A percentile compares a stretch with the other conserved stretches of the same genome.
Evolutionary conservation across 148 eudicot species (phyloP).

Genomic region (Pouteria glomerata): DNA sequence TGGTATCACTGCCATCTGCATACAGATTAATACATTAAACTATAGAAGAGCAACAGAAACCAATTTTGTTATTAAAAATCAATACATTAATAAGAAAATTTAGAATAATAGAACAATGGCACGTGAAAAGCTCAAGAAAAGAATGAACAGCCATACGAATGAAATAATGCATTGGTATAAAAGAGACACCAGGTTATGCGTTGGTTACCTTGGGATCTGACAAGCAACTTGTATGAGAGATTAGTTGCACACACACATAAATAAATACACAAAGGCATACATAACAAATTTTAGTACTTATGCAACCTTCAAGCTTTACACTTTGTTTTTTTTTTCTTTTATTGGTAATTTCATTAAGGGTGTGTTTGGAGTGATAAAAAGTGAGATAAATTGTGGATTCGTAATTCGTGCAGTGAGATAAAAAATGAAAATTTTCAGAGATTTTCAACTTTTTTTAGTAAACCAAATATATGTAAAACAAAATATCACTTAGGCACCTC

Average conservation of each 20-base stretch:
- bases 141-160: not conserved
- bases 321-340: no score
- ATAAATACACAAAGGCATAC: not conserved
- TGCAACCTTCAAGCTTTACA: not conserved
- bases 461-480: no score
- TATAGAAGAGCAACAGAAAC: not conserved
- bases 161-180: not conserved
- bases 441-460: no score
- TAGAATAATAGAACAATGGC: not conserved
- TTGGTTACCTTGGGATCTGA: not conserved
- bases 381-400: no score
- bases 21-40: not conserved
- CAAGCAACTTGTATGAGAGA: not conserved
- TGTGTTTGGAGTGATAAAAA: no score
- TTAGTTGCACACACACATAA: not conserved
- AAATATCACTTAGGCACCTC: no score
- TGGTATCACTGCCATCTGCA: conserved; percentile 86
- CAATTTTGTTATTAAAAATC: not conserved
- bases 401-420: no score
- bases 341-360: no score
- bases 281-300: not conserved
- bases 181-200: no score
- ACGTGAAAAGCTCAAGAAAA: not conserved
- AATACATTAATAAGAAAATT: not conserved
- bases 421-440: no score